Conservation (phyloP, 1,139 yeast species). For the Geotrichum phurueaensis region DNA sequence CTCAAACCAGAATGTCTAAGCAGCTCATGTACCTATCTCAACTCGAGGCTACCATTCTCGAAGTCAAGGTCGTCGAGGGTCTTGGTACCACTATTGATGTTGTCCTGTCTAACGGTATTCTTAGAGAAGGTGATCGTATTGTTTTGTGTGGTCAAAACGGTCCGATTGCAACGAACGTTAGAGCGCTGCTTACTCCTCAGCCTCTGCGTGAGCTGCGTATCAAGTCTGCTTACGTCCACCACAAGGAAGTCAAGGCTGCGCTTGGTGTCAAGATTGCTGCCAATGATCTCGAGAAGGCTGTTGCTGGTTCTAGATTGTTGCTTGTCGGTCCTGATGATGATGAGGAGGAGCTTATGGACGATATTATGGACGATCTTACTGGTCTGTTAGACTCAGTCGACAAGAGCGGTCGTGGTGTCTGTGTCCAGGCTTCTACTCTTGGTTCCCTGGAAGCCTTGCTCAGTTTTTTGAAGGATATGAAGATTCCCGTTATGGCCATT, state of each 20-base stretch:
- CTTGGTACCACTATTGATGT: slow-evolving; percentile 98
- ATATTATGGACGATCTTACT: slow-evolving; percentile 96
- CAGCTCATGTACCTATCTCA: slow-evolving; percentile 93
- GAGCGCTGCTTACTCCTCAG: slow-evolving; percentile 96
- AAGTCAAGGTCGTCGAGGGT: slow-evolving; percentile 98
- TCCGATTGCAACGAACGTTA: slow-evolving; percentile 93
- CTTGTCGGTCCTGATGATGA: slow-evolving; percentile 97
- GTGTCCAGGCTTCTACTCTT: slow-evolving; percentile 95
- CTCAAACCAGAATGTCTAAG: slow-evolving; percentile 98
- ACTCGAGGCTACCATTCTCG: slow-evolving; percentile 92
- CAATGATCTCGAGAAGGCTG: slow-evolving; percentile 94
- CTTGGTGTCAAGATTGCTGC: slow-evolving; percentile 98
- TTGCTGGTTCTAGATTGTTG: slow-evolving; percentile 93
- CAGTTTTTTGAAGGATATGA: slow-evolving; percentile 96
- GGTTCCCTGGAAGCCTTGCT: slow-evolving; percentile 96
- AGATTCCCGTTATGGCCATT: slow-evolving; percentile 97
- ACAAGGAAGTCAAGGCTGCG: slow-evolving; percentile 97
- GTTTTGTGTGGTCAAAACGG: slow-evolving; percentile 98
- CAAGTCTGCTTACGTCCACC: slow-evolving; percentile 90
- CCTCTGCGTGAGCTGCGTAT: slow-evolving; percentile 94
- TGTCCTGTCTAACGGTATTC: slow-evolving; percentile 87
- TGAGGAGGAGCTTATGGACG: slow-evolving; percentile 96
- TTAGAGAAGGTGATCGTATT: slow-evolving; percentile 90
- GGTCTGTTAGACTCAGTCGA: slow-evolving; percentile 93
- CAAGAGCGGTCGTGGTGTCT: slow-evolving; percentile 90